Evolutionary conservation across 192 early-diverging fungal genomes (phyloP).

Genomic region (Rhizophagus sp.): DNA sequence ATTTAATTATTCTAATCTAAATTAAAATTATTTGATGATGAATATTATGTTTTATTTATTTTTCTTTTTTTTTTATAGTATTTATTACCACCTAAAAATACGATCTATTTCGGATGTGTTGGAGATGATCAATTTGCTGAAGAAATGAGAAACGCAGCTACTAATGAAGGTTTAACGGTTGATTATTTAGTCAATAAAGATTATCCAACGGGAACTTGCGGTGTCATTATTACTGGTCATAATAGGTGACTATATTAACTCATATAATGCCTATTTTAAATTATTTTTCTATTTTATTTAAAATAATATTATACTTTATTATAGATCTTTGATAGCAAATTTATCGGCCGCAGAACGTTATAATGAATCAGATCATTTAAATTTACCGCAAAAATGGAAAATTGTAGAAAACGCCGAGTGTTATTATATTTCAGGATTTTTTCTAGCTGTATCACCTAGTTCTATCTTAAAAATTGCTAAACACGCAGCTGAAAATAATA

Average conservation of each 20-base stretch:
- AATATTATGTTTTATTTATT: no score
- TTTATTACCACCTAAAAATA: constrained; percentile 82
- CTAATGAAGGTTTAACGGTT: constrained; percentile 81
- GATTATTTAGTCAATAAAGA: constrained; percentile 82
- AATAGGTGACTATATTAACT: constrained; percentile 49
- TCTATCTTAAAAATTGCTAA: constrained; percentile 85
- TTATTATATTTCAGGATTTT: constrained; percentile 95
- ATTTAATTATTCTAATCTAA: not conserved
- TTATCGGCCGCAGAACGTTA: constrained; percentile 93
- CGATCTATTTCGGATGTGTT: constrained; percentile 93
- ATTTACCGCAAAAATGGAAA: constrained; percentile 84
- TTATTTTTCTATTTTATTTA: no score
- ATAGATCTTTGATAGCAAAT: constrained; percentile 87
- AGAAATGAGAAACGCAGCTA: constrained; percentile 74
- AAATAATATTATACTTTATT: not conserved
- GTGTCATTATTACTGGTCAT: constrained; percentile 89
- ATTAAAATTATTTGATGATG: not conserved
- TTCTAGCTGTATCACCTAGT: constrained; percentile 87
- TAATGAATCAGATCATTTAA: constrained; percentile 46
- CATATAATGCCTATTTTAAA: not conserved
- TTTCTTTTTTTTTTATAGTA: constrained; percentile 41
- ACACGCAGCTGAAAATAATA: constrained; percentile 82
- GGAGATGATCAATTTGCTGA: constrained; percentile 83
- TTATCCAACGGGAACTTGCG: constrained; percentile 92
- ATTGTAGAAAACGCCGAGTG: constrained; percentile 84